A percentile compares a stretch with the other conserved stretches of the same genome.
Evolutionary conservation across 208 protist genomes (phyloP).

Genomic region (Angomonas deanei): DNA sequence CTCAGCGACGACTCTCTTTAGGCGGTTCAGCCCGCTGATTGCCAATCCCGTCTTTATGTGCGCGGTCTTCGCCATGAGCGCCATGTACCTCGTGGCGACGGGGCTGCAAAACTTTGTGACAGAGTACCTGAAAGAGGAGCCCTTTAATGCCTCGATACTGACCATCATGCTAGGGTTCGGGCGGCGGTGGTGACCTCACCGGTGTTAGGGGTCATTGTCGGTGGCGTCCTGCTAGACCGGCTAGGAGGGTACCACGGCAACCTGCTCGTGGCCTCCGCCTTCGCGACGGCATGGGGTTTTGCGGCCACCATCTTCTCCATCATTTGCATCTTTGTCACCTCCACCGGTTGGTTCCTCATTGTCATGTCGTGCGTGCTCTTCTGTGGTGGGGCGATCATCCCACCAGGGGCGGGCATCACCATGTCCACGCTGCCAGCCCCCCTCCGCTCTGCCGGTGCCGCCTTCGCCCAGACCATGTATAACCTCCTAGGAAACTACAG

Average conservation of each 20-base stretch:
- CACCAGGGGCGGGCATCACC: conserved; percentile 66
- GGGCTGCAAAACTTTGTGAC: conserved; percentile 91
- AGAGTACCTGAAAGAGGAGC: conserved; percentile 70
- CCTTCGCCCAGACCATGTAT: conserved; percentile 82
- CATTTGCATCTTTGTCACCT: conserved; percentile 68
- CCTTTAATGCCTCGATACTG: conserved; percentile 74
- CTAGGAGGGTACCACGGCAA: conserved; percentile 83
- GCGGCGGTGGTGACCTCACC: conserved; percentile 72
- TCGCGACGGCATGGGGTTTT: conserved; percentile 46
- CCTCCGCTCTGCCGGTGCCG: conserved; percentile 54
- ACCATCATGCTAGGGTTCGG: conserved; percentile 84
- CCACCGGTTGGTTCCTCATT: conserved; percentile 57
- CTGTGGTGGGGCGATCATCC: conserved; percentile 82
- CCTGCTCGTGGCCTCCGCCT: conserved; percentile 45
- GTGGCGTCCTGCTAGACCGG: conserved; percentile 79
- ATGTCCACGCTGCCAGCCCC: conserved; percentile 62
- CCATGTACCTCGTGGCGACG: conserved; percentile 89
- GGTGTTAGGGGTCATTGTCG: conserved; percentile 75
- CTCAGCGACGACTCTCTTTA: conserved; percentile 13
- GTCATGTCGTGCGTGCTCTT: conserved; percentile 84
- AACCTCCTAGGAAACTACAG: conserved; percentile 88
- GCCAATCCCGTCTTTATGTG: conserved; percentile 69
- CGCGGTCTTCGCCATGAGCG: conserved; percentile 73
- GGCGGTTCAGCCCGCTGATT: conserved; percentile 24
- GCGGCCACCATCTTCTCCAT: conserved; percentile 56